A percentile compares a stretch with the other conserved stretches of the same genome.
Conservation (phyloP, 345 rosid species). For the Trapa bicornis region DNA sequence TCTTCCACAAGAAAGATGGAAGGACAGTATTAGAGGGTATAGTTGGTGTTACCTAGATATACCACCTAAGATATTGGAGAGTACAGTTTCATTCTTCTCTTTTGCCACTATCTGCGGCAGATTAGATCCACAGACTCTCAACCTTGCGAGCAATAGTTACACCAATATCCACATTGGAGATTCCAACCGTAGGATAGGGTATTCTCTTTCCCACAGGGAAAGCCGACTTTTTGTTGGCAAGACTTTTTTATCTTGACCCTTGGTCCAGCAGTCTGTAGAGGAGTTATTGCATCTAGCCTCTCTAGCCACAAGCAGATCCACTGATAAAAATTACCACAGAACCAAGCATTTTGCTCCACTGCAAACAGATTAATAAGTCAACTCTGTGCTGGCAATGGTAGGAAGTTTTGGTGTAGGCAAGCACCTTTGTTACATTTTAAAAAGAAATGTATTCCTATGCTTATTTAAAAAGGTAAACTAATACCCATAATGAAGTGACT, state of each 20-base stretch:
- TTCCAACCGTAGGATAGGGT: neutral
- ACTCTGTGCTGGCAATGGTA: neutral
- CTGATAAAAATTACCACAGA: constrained; percentile 2
- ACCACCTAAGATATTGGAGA: neutral
- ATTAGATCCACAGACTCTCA: neutral
- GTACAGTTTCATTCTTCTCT: neutral
- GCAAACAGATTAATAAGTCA: neutral
- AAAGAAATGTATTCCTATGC: too few relatives aligned
- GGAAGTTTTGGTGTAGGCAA: too few relatives aligned
- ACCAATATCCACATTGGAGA: neutral
- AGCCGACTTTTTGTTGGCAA: neutral
- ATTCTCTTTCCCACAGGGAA: neutral
- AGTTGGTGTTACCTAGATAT: neutral
- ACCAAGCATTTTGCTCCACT: constrained; percentile 1
- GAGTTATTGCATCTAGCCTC: neutral
- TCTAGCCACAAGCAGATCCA: constrained; percentile 1
- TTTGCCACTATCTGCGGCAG: neutral
- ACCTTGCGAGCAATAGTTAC: constrained; percentile 1
- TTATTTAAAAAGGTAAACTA: neutral
- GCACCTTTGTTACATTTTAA: too few relatives aligned
- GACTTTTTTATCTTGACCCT: neutral
- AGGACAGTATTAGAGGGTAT: neutral
- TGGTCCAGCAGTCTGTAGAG: neutral
- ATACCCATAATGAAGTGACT: constrained; percentile 8
- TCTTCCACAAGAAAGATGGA: neutral